Evolutionary conservation across 805 yeast species (phyloP).

Genomic region (Grigorovia humatica): DNA sequence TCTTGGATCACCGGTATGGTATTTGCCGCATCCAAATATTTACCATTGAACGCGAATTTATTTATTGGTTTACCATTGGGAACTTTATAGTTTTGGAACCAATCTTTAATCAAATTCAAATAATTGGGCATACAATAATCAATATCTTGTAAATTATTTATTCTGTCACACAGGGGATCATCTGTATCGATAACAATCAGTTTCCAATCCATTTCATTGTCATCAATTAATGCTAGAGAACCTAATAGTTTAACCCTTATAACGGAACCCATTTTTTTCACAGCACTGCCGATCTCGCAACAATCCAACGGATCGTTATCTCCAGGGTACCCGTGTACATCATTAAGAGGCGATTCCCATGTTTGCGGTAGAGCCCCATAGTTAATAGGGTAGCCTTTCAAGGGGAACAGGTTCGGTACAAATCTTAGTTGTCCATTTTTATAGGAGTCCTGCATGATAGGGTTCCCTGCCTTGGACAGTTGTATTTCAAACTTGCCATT

Average conservation of each 20-base stretch:
- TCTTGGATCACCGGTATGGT: constrained; percentile 53
- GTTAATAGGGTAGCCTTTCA: constrained; percentile 76
- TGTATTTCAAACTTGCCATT: constrained; percentile 77
- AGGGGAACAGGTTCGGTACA: constrained; percentile 71
- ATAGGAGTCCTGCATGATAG: constrained; percentile 70
- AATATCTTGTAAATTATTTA: constrained; percentile 60
- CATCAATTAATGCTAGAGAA: constrained; percentile 71
- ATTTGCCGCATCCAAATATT: constrained; percentile 45
- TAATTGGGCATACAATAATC: constrained; percentile 60
- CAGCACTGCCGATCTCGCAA: constrained; percentile 69
- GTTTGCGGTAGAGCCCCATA: constrained; percentile 90
- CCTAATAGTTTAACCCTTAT: constrained; percentile 63
- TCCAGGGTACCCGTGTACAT: constrained; percentile 45
- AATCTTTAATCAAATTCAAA: constrained; percentile 53
- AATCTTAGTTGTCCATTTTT: constrained; percentile 60
- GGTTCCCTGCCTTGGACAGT: constrained; percentile 49
- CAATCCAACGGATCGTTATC: constrained; percentile 95
- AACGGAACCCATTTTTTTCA: constrained; percentile 53
- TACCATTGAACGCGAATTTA: constrained; percentile 64
- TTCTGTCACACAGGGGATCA: constrained; percentile 52
- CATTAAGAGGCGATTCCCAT: constrained; percentile 84
- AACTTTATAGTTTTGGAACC: constrained; percentile 79
- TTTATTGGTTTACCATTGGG: constrained; percentile 76
- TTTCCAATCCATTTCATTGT: constrained; percentile 97
- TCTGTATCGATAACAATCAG: constrained; percentile 56